Evolutionary conservation across 192 early-diverging fungal genomes (phyloP).

Genomic region (Coemansia nantahalensis): DNA sequence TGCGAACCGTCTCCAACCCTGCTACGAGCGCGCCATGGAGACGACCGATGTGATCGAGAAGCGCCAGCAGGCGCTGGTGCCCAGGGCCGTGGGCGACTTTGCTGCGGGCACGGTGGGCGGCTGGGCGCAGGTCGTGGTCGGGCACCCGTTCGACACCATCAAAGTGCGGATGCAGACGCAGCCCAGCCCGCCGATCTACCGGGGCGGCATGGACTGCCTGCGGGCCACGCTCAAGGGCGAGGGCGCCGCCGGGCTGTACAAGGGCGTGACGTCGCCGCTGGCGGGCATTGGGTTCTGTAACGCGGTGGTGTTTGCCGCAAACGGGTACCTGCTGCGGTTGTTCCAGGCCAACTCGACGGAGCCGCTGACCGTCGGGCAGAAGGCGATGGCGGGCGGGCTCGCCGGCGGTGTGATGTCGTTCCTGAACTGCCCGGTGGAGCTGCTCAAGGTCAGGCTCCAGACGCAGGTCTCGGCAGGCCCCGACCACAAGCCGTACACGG

Average conservation of each 20-base stretch:
- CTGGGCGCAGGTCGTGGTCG: conserved; percentile 64
- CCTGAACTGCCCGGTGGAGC: conserved; percentile 88
- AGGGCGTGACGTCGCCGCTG: conserved; percentile 81
- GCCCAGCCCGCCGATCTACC: conserved; percentile 57
- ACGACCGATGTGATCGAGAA: conserved; percentile 22
- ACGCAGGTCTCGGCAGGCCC: conserved; percentile 63
- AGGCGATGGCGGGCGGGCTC: conserved; percentile 83
- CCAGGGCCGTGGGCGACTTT: conserved; percentile 46
- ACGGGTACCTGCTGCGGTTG: conserved; percentile 63
- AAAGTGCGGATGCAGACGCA: conserved; percentile 79
- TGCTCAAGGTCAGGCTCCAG: conserved; percentile 92
- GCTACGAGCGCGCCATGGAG: conserved; percentile 15
- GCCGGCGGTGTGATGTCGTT: conserved; percentile 82
- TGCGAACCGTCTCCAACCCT: not conserved
- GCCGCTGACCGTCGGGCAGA: conserved; percentile 66
- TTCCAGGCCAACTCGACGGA: conserved; percentile 54
- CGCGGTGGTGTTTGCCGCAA: conserved; percentile 81
- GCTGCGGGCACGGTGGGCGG: conserved; percentile 57
- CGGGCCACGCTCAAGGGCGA: conserved; percentile 79
- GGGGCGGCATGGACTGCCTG: conserved; percentile 80
- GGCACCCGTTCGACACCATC: conserved; percentile 87
- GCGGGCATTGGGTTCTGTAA: conserved; percentile 84
- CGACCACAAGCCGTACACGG: conserved; percentile 36
- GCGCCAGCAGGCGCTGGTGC: conserved; percentile 32
- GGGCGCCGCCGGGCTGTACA: conserved; percentile 72